phyloP scores from a whole-genome alignment of 352 stramenopile genomes.

The Discostella stelligera region DNA sequence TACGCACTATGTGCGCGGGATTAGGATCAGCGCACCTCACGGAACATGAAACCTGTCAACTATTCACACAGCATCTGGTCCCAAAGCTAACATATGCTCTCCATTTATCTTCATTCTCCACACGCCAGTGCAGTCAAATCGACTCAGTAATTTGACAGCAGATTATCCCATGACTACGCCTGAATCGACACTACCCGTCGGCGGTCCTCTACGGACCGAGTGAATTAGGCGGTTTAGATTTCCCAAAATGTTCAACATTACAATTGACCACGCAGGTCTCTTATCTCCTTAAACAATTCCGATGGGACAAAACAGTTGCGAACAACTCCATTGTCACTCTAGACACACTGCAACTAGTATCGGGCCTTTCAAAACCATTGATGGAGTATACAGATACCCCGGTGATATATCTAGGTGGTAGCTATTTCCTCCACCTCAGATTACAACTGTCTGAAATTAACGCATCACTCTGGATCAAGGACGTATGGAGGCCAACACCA shows the following conservation, averaged over 20 bases:
- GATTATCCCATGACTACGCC: background rate
- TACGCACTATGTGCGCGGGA: background rate
- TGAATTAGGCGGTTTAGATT: conserved; percentile 22
- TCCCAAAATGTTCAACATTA: background rate
- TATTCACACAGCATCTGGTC: conserved; percentile 6
- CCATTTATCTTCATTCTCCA: conserved; percentile 7
- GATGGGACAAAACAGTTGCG: conserved; percentile 7
- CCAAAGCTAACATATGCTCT: conserved; percentile 12
- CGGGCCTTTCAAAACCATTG: background rate
- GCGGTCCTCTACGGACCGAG: no score
- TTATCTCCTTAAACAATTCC: conserved; percentile 5
- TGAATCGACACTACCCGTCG: background rate
- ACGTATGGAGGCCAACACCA: conserved; percentile 1
- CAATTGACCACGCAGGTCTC: conserved; percentile 15
- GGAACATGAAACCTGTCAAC: background rate
- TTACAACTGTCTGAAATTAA: conserved; percentile 4
- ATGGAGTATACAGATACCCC: background rate
- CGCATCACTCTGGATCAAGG: conserved; percentile 12
- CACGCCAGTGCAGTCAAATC: no score
- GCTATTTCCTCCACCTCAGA: no score
- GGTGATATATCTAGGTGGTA: background rate
- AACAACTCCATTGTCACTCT: conserved; percentile 16
- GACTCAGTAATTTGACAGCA: no score
- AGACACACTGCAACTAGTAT: no score
- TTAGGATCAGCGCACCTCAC: conserved; percentile 14